These are phyloP conservation scores for Malassezia nana DNA, from an alignment of 1,284 basidiomycete genomes.

Conservation along the genomic window DNA sequence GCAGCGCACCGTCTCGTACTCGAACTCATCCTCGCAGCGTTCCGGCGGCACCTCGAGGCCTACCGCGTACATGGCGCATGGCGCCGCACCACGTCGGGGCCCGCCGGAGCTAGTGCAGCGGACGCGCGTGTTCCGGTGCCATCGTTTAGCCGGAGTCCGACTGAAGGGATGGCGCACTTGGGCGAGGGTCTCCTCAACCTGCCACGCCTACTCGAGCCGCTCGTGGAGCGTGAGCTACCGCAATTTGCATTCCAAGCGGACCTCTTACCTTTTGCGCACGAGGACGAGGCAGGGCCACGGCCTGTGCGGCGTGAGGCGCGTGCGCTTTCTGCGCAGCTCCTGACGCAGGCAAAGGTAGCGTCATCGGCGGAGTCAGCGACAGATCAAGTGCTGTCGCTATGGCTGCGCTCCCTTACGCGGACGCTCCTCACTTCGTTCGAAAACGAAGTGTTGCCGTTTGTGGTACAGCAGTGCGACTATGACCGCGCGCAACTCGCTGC, in stretches of 20 bases:
- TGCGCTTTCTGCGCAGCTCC: slow-evolving; percentile 2
- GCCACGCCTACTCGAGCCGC: slow-evolving; percentile 83
- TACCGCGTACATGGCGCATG: slow-evolving; percentile 7
- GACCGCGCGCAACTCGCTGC: slow-evolving; percentile 75
- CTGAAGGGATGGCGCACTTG: slow-evolving; percentile 72
- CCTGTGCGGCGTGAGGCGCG: not conserved
- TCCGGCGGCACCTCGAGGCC: slow-evolving; percentile 10
- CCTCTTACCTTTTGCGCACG: slow-evolving; percentile 11
- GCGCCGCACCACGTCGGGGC: not conserved
- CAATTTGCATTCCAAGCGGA: slow-evolving; percentile 41
- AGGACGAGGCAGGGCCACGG: slow-evolving; percentile 5
- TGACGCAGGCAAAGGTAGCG: slow-evolving; percentile 1
- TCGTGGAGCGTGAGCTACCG: slow-evolving; percentile 78
- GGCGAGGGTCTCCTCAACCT: slow-evolving; percentile 87
- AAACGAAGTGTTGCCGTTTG: slow-evolving; percentile 54
- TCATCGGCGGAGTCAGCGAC: not conserved
- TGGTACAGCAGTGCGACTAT: slow-evolving; percentile 53
- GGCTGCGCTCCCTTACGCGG: slow-evolving; percentile 68
- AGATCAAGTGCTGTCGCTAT: slow-evolving; percentile 66
- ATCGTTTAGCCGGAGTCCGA: slow-evolving; percentile 82
- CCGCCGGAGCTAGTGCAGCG: not conserved
- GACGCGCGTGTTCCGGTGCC: slow-evolving; percentile 55
- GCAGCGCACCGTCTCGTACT: slow-evolving; percentile 14
- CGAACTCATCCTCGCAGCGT: slow-evolving; percentile 4
- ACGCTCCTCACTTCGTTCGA: slow-evolving; percentile 60